A percentile compares a stretch with the other conserved stretches of the same genome.
These are phyloP conservation scores for Cyberlindnera japonica DNA, from an alignment of 805 yeast genomes.

Conservation along the genomic window DNA sequence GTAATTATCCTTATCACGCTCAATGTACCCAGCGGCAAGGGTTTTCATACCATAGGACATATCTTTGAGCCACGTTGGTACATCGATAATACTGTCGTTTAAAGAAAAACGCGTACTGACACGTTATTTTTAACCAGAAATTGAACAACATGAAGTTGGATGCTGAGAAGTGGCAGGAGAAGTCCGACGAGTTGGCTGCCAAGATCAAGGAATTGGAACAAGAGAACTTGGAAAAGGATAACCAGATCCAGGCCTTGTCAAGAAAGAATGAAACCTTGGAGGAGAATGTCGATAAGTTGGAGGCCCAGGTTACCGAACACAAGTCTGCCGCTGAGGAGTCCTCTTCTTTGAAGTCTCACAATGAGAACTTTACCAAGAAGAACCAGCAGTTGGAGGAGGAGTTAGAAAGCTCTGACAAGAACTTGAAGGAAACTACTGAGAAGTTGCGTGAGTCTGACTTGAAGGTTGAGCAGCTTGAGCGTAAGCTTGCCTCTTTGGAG, in stretches of 20 bases:
- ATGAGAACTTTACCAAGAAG: constrained; percentile 89
- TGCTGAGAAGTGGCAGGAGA: constrained; percentile 96
- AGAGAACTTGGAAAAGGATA: constrained; percentile 87
- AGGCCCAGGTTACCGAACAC: constrained; percentile 65
- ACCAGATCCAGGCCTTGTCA: constrained; percentile 87
- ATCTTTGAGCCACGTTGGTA: too few relatives aligned
- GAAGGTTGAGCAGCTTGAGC: constrained; percentile 93
- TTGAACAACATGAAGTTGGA: constrained; percentile 86
- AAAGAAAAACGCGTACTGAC: too few relatives aligned
- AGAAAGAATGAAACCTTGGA: constrained; percentile 90
- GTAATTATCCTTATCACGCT: neutral
- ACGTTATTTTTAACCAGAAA: constrained; percentile 57
- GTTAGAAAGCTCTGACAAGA: constrained; percentile 84
- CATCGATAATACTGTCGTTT: too few relatives aligned
- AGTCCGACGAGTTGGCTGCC: constrained; percentile 80
- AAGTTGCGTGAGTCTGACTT: constrained; percentile 93
- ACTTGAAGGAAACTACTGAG: constrained; percentile 88
- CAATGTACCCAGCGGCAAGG: too few relatives aligned
- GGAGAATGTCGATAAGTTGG: constrained; percentile 70
- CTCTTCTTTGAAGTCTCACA: constrained; percentile 79
- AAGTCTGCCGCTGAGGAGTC: constrained; percentile 90
- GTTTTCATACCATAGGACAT: too few relatives aligned
- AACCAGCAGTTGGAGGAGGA: constrained; percentile 85
- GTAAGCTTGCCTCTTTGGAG: constrained; percentile 89
- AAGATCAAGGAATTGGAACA: constrained; percentile 89